Percentiles rank a stretch among this genome's conserved stretches.
phyloP scores from a whole-genome alignment of 805 yeast genomes.

The Saccharomycopsis schoenii region DNA sequence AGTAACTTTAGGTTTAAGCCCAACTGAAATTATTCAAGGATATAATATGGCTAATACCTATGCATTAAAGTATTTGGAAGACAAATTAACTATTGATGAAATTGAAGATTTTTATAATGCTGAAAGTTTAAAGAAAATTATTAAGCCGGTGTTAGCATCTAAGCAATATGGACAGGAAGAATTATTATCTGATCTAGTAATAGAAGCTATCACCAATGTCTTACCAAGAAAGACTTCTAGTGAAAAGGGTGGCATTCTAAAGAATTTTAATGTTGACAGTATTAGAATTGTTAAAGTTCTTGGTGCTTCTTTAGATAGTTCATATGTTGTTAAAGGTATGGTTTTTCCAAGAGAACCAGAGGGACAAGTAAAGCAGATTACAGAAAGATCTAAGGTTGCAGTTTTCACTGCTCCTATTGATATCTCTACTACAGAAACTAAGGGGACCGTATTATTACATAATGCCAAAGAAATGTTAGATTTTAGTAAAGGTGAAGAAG shows the following conservation, averaged over 20 bases:
- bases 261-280: constrained; percentile 76
- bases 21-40: constrained; percentile 90
- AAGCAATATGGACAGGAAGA: constrained; percentile 90
- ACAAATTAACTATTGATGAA: constrained; percentile 44
- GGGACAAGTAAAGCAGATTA: constrained; percentile 64
- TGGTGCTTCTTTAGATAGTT: constrained; percentile 72
- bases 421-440: constrained; percentile 93
- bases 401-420: constrained; percentile 92
- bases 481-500: constrained; percentile 93
- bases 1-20: constrained; percentile 73
- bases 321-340: constrained; percentile 91
- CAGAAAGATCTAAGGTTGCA: constrained; percentile 68
- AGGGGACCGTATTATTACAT: constrained; percentile 92
- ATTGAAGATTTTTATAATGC: constrained; percentile 48
- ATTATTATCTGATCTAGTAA: constrained; percentile 61
- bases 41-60: constrained; percentile 77
- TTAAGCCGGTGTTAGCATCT: constrained; percentile 82
- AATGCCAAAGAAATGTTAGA: constrained; percentile 96
- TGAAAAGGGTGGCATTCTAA: constrained; percentile 19
- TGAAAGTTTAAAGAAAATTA: constrained; percentile 55
- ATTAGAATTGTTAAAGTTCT: constrained; percentile 92
- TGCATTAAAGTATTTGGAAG: constrained; percentile 53
- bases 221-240: constrained; percentile 53
- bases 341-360: constrained; percentile 98
- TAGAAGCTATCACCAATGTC: constrained; percentile 75